Conservation (phyloP, 139 green algal genomes). For the Spirogloea muscicola region DNA sequence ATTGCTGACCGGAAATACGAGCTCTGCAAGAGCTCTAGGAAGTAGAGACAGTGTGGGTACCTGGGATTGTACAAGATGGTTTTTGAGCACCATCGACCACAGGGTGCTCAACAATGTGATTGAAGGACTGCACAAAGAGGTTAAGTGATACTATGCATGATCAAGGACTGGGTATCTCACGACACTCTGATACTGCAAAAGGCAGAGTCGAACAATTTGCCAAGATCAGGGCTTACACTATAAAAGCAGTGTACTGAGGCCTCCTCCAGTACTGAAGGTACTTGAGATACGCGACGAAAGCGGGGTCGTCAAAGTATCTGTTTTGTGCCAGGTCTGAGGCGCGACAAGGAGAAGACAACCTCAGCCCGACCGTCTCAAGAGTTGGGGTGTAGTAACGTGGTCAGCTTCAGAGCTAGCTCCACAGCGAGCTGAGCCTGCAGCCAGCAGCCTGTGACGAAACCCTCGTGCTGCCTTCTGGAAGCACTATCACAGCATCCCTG, state of each 20-base stretch:
- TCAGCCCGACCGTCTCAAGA: not conserved
- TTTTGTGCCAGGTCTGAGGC: conserved; percentile 79
- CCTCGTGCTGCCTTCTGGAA: not conserved
- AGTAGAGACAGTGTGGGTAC: conserved; percentile 81
- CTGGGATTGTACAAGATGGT: conserved; percentile 9
- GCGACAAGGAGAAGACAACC: not conserved
- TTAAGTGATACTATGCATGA: not conserved
- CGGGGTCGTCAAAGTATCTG: conserved; percentile 73
- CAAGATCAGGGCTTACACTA: conserved; percentile 50
- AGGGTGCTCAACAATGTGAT: not conserved
- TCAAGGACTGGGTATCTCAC: not conserved
- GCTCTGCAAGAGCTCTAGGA: conserved; percentile 80
- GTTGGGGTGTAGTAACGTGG: not conserved
- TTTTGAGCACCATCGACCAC: not conserved
- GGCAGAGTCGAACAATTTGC: not conserved
- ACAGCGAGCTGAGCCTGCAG: not conserved
- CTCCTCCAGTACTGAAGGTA: conserved; percentile 90
- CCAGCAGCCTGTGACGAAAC: not conserved
- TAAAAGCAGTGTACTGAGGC: conserved; percentile 72
- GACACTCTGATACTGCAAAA: too few species aligned
- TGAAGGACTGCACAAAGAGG: not conserved
- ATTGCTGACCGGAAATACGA: conserved; percentile 73
- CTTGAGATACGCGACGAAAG: conserved; percentile 81
- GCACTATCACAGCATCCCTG: not conserved
- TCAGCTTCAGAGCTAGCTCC: not conserved